Evolutionary conservation across 768 basidiomycete species (phyloP), one percentile per base, ranked within the genome.

Genomic region (Trametes villosa): DNA sequence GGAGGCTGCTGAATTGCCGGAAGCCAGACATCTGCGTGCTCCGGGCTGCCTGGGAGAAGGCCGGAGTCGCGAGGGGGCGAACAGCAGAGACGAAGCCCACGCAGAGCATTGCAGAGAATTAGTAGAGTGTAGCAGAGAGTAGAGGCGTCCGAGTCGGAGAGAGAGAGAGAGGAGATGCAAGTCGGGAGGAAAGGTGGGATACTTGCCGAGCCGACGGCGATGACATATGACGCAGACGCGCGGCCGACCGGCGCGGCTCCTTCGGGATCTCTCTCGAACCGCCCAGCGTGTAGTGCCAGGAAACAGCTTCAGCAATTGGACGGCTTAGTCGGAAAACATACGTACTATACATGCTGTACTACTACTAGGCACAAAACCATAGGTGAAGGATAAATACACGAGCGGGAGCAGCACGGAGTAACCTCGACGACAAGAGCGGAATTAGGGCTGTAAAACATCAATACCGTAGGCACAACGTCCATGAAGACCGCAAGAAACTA

Each of bases 1-100:
- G 68, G 26, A 72, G 61, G 30, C 64, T 68, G 65, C 73, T 77
- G 60, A 71, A 77, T 24, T 66, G 71, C 24, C 74, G 71, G 30
- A 73, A 65, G 11, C 60, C 55, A 2, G 59, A 48, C 29, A 53
- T 45, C n/a, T 53, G 62, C 1, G 72, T 68, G 38, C 71, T 55
- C 34, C 53, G 56, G 4, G 59, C 59, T 11, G 65, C 62, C 22
- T 60, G 71, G 4, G 50, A 22, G 54, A 70, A 60, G 0, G 60
- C 33, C 8, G 70, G 67, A 18, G 59, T 54, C 8, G 67, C 34
- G 4, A 73, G 42, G 7, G 72, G 72, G 12, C 69, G 67, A 4
- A 65, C 33, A 31, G 55, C 51, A 17, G 65, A 63, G 42, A 65
- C 59, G 20, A 74, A 31, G 52, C 65, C 50, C 49, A 69, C 42